phyloP scores from a whole-genome alignment of 179 eudicot species.

The Drosera spatulata region DNA sequence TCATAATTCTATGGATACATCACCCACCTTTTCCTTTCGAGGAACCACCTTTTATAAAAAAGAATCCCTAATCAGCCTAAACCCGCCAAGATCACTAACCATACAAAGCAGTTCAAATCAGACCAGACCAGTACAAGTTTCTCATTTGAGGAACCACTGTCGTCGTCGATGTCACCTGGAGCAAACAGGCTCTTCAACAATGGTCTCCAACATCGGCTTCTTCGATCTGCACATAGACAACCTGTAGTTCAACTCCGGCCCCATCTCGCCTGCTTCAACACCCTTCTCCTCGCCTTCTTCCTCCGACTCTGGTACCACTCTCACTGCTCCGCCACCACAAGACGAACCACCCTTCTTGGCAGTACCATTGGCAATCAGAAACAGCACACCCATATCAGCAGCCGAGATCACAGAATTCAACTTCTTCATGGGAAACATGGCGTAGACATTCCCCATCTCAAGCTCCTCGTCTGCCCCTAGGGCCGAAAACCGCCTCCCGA shows the following conservation, averaged over 20 bases:
- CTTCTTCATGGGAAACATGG: conserved; percentile 63
- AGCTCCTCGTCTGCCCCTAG: conserved; percentile 77
- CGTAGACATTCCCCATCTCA: conserved; percentile 45
- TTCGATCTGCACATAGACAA: conserved; percentile 57
- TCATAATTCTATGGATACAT: no score
- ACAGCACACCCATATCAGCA: conserved; percentile 57
- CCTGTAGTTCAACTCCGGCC: conserved; percentile 43
- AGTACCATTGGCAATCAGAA: conserved; percentile 17
- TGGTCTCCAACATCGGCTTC: conserved; percentile 84
- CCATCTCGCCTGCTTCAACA: conserved; percentile 1
- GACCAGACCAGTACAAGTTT: no score
- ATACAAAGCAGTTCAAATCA: no score
- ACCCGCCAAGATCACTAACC: no score
- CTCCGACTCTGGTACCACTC: background rate
- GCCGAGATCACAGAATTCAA: conserved; percentile 45
- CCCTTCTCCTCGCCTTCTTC: background rate
- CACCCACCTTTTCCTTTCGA: no score
- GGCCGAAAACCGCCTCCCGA: conserved; percentile 52
- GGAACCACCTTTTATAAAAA: no score
- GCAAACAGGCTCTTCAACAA: conserved; percentile 57
- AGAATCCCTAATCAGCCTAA: no score
- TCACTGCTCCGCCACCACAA: conserved; percentile 6
- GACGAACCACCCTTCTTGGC: background rate
- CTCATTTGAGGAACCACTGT: no score
- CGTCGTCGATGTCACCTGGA: background rate